Conservation (phyloP, 306 rosid species). For the Betula pendula region DNA sequence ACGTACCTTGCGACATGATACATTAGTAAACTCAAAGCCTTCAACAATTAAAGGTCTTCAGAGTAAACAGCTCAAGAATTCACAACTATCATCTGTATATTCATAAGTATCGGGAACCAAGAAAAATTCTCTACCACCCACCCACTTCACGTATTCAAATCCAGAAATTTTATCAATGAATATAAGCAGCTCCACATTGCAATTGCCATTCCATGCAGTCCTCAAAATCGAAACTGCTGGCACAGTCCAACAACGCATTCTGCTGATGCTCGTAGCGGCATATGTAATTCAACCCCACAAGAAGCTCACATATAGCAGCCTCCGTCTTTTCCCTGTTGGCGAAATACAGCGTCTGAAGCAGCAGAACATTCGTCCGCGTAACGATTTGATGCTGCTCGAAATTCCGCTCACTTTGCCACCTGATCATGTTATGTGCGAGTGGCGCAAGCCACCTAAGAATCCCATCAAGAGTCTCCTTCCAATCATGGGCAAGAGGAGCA, state of each 20-base stretch:
- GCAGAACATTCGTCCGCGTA: constrained; percentile 67
- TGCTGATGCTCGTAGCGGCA: constrained; percentile 96
- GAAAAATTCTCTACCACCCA: constrained; percentile 35
- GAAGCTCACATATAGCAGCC: constrained; percentile 80
- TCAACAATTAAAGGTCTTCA: constrained; percentile 36
- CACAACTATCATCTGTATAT: constrained; percentile 34
- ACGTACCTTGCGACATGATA: constrained; percentile 44
- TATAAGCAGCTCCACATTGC: constrained; percentile 65
- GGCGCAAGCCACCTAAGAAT: constrained; percentile 82
- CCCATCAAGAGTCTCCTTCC: constrained; percentile 87
- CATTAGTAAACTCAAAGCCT: constrained; percentile 30
- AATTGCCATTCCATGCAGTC: constrained; percentile 86
- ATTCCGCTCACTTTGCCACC: constrained; percentile 96
- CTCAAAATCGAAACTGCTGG: constrained; percentile 88
- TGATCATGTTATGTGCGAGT: constrained; percentile 85
- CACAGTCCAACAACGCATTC: constrained; percentile 82
- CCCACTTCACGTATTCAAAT: constrained; percentile 36
- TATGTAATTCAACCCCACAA: constrained; percentile 87
- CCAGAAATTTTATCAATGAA: constrained; percentile 41
- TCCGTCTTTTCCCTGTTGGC: constrained; percentile 81
- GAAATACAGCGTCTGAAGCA: constrained; percentile 81
- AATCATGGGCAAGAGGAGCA: constrained; percentile 95
- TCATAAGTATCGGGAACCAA: constrained; percentile 32
- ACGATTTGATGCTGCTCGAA: constrained; percentile 82
- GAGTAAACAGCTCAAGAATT: constrained; percentile 42